phyloP scores from a whole-genome alignment of 257 asterid species.

The Verbena officinalis region DNA sequence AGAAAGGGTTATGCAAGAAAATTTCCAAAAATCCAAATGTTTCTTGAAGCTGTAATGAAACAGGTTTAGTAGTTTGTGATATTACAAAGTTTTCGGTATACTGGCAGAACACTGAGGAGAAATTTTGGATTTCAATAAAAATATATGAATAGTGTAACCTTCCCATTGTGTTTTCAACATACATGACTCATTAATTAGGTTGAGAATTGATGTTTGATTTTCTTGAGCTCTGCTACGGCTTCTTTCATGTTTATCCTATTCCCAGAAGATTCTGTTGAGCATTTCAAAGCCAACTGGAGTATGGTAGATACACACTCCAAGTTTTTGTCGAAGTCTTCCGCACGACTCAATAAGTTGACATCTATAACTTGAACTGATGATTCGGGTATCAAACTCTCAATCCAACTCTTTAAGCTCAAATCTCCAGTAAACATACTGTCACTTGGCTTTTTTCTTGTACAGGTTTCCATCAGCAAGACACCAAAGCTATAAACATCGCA shows the following conservation, averaged over 20 bases:
- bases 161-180: too few species aligned
- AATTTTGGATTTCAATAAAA: too few species aligned
- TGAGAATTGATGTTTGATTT: conserved; percentile 23
- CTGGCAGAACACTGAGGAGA: too few species aligned
- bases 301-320: conserved; percentile 27
- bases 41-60: too few species aligned
- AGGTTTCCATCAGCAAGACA: conserved; percentile 46
- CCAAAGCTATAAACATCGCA: conserved; percentile 53
- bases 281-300: conserved; percentile 42
- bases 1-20: background rate
- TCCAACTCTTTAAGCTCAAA: conserved; percentile 39
- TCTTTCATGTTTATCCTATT: conserved; percentile 42
- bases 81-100: too few species aligned
- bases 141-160: too few species aligned
- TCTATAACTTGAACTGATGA: conserved; percentile 27
- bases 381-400: conserved; percentile 22
- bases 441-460: conserved; percentile 41
- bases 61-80: too few species aligned
- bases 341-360: conserved; percentile 20
- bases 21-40: too few species aligned
- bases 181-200: too few species aligned
- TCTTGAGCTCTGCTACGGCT: conserved; percentile 29
- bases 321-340: conserved; percentile 12
- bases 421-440: conserved; percentile 36
- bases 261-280: conserved; percentile 36